Conservation (phyloP, 2,329 filamentous ascomycete species). For the Epichloe baconii region DNA sequence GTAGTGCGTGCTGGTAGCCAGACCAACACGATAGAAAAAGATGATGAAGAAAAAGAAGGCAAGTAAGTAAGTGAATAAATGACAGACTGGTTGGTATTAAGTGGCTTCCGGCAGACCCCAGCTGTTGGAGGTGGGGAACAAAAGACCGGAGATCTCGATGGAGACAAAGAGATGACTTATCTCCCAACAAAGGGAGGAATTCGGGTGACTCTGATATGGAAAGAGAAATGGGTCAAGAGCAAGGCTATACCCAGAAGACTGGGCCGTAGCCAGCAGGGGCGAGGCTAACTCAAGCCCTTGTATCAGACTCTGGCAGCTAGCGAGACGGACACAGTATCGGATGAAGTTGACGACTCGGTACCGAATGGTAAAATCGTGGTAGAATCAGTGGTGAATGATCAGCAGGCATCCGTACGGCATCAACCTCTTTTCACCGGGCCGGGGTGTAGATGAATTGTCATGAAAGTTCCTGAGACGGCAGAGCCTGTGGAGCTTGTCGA, state of each 20-base stretch:
- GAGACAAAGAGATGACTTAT: slow-evolving; percentile 10
- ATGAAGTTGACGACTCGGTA: slow-evolving; percentile 23
- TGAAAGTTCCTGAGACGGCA: not conserved
- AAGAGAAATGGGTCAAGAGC: slow-evolving; percentile 2
- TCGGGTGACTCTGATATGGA: slow-evolving; percentile 9
- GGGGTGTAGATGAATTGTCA: not conserved
- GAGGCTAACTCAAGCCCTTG: slow-evolving; percentile 6
- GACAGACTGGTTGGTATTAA: slow-evolving; percentile 25
- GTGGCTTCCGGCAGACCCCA: slow-evolving; percentile 5
- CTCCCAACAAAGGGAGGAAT: not conserved
- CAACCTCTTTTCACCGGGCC: slow-evolving; percentile 16
- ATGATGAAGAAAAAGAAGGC: slow-evolving; percentile 22
- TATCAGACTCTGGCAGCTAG: slow-evolving; percentile 6
- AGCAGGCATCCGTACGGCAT: slow-evolving; percentile 42
- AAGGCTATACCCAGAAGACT: slow-evolving; percentile 6
- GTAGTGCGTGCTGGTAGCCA: slow-evolving; percentile 33
- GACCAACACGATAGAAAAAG: slow-evolving; percentile 30
- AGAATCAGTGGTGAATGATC: slow-evolving; percentile 20
- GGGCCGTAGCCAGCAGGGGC: slow-evolving; percentile 7
- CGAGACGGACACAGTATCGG: slow-evolving; percentile 6
- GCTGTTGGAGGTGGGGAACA: slow-evolving; percentile 5
- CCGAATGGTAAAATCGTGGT: slow-evolving; percentile 13
- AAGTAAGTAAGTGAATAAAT: slow-evolving; percentile 21
- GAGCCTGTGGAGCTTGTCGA: not conserved
- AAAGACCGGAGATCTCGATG: slow-evolving; percentile 4